These are phyloP conservation scores for Beauveria sp. DNA, from an alignment of 2,329 filamentous ascomycete genomes.

Conservation along the genomic window DNA sequence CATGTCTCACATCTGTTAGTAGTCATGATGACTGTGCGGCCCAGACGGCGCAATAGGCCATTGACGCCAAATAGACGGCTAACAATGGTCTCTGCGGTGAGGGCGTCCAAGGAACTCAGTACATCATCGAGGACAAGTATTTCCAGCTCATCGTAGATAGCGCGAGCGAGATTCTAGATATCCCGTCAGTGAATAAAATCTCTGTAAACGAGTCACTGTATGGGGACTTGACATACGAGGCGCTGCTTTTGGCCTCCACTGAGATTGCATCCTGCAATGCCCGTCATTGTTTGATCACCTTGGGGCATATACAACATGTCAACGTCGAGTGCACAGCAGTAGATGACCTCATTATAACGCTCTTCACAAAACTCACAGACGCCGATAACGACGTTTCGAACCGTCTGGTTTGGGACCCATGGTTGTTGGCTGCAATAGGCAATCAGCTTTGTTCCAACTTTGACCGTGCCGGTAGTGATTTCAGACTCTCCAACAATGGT, in stretches of 20 bases:
- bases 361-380: not conserved
- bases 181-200: no score
- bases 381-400: not conserved
- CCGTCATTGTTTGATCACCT: not conserved
- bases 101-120: not conserved
- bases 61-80: not conserved
- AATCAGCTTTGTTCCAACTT: not conserved
- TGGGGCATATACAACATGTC: not conserved
- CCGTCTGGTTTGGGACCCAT: not conserved
- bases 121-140: conserved; percentile 7
- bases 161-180: not conserved
- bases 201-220: not conserved
- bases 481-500: not conserved
- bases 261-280: conserved; percentile 3
- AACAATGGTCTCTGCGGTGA: not conserved
- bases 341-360: not conserved
- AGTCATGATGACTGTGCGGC: conserved; percentile 5
- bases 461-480: not conserved
- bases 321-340: not conserved
- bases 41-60: not conserved
- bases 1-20: not conserved
- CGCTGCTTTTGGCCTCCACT: conserved; percentile 10
- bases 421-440: not conserved
- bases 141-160: not conserved
- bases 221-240: not conserved